phyloP scores from a whole-genome alignment of 306 rosid species.

The Trifolium repens region DNA sequence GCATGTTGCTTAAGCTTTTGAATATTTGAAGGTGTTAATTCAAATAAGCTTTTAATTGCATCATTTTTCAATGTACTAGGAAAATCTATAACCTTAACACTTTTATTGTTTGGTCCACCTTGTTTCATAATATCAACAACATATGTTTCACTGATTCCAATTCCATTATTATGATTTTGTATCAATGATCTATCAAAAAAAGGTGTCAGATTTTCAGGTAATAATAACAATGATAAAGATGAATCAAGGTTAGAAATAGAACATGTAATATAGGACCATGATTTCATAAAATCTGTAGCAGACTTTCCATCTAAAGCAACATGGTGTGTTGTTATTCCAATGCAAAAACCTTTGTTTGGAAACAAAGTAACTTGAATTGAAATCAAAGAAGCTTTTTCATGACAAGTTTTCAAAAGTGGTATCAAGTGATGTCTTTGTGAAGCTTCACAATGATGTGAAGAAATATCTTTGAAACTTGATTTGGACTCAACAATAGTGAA shows the following conservation, averaged over 20 bases:
- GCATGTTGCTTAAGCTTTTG: constrained; percentile 35
- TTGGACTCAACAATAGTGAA: constrained; percentile 45
- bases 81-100: constrained; percentile 24
- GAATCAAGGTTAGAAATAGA: constrained; percentile 24
- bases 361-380: constrained; percentile 39
- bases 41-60: constrained; percentile 33
- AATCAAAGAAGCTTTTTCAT: constrained; percentile 31
- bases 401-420: constrained; percentile 24
- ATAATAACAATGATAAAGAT: neutral
- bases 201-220: constrained; percentile 13
- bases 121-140: neutral
- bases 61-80: neutral
- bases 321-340: constrained; percentile 44
- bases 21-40: constrained; percentile 23
- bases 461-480: neutral
- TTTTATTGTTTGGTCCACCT: constrained; percentile 16
- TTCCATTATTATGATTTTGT: constrained; percentile 10
- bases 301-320: constrained; percentile 43
- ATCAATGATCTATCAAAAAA: constrained; percentile 28
- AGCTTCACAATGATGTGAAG: constrained; percentile 20
- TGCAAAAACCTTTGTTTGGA: constrained; percentile 41
- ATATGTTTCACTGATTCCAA: neutral
- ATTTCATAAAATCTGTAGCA: constrained; percentile 32
- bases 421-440: neutral
- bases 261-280: constrained; percentile 33